A percentile compares a stretch with the other conserved stretches of the same genome.
phyloP scores from a whole-genome alignment of 306 rosid genomes.

The Citrullus mucosospermus region DNA sequence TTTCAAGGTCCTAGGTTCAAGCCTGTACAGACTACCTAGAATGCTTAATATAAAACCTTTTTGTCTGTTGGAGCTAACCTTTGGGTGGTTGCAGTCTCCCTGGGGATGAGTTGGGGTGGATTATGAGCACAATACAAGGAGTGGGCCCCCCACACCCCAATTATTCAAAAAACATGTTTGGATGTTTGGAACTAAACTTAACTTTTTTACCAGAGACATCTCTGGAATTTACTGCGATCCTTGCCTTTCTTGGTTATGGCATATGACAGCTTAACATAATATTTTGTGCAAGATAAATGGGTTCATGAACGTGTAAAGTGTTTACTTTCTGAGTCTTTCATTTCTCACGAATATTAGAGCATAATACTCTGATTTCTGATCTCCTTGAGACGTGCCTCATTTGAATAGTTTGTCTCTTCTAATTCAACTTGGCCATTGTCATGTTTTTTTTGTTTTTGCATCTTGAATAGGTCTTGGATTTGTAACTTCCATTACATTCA shows the following conservation, averaged over 20 bases:
- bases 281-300: neutral
- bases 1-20: neutral
- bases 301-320: neutral
- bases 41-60: neutral
- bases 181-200: neutral
- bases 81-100: neutral
- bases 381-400: neutral
- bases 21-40: neutral
- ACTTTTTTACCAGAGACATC: neutral
- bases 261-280: neutral
- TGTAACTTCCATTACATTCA: conserved; percentile 75
- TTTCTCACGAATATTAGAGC: neutral
- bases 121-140: neutral
- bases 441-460: neutral
- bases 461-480: conserved; percentile 67
- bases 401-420: neutral
- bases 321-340: neutral
- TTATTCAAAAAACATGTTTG: neutral
- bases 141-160: neutral
- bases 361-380: neutral
- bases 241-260: neutral
- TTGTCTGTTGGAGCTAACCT: neutral
- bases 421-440: neutral
- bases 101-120: neutral
- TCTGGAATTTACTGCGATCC: neutral